phyloP scores from a whole-genome alignment of 169 alveolate genomes.

The Eimeria falciformis region DNA sequence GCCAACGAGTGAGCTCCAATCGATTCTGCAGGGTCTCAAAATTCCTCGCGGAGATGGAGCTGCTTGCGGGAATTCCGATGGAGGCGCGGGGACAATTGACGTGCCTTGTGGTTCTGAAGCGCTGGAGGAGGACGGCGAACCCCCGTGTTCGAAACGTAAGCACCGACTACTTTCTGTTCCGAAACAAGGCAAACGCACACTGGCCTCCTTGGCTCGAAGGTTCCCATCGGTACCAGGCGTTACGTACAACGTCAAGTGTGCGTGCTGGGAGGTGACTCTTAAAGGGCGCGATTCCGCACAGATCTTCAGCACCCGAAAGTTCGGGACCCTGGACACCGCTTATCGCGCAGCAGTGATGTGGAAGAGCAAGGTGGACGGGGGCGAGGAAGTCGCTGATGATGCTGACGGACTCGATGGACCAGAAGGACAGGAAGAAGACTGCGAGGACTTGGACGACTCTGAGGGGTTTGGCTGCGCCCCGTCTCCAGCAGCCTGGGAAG shows the following conservation, averaged over 20 bases:
- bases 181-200: constrained; percentile 70
- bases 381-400: constrained; percentile 58
- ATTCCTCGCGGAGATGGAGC: constrained; percentile 43
- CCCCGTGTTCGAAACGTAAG: constrained; percentile 44
- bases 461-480: constrained; percentile 48
- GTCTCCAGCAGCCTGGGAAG: constrained; percentile 42
- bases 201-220: constrained; percentile 71
- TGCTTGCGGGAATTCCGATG: constrained; percentile 32
- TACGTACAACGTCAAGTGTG: constrained; percentile 73
- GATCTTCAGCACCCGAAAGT: constrained; percentile 67
- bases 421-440: constrained; percentile 51
- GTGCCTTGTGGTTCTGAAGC: constrained; percentile 39
- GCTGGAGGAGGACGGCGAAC: constrained; percentile 50
- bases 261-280: constrained; percentile 76
- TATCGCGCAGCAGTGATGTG: constrained; percentile 74
- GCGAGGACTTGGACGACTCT: constrained; percentile 56
- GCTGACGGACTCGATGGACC: constrained; percentile 34
- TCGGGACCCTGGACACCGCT: constrained; percentile 76
- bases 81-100: neutral
- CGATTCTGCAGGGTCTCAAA: neutral
- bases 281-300: constrained; percentile 58
- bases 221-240: constrained; percentile 71
- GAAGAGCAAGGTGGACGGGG: constrained; percentile 59
- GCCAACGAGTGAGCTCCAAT: neutral
- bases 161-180: constrained; percentile 41